Percentiles rank a stretch among this genome's conserved stretches.
Evolutionary conservation across 495 filamentous ascomycete species (phyloP).

Genomic region (Halenospora varia): DNA sequence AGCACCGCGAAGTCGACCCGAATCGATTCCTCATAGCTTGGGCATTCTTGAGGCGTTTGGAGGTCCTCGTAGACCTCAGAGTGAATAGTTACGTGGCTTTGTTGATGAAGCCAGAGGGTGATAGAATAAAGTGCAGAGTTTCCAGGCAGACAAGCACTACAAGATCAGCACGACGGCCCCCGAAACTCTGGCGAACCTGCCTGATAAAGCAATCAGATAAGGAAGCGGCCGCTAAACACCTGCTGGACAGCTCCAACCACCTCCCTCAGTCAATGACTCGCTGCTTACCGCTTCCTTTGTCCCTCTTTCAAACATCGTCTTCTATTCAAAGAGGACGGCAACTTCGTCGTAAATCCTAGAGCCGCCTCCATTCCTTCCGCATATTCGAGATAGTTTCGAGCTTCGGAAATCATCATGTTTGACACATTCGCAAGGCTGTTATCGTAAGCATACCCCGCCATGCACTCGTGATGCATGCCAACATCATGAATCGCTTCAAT

Average conservation of each 20-base stretch:
- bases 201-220: slow-evolving; percentile 6
- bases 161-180: no score
- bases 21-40: neutral
- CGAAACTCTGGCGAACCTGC: neutral
- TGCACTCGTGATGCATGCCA: slow-evolving; percentile 1
- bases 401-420: slow-evolving; percentile 55
- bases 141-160: no score
- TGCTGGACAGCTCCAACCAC: neutral
- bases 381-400: neutral
- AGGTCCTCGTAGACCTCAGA: no score
- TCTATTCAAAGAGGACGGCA: neutral
- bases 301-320: neutral
- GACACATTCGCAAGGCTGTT: slow-evolving; percentile 75
- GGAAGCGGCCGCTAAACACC: slow-evolving; percentile 2
- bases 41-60: no score
- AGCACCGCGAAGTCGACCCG: neutral
- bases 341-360: slow-evolving; percentile 1
- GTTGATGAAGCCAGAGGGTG: neutral
- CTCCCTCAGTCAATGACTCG: slow-evolving; percentile 3
- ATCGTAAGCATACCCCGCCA: slow-evolving; percentile 54
- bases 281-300: slow-evolving; percentile 10
- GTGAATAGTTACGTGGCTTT: neutral
- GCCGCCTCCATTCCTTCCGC: neutral
- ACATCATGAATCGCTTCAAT: slow-evolving; percentile 1
- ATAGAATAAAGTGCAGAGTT: neutral